Conservation (phyloP, 352 stramenopile genomes). For the Pythium coloratum region DNA sequence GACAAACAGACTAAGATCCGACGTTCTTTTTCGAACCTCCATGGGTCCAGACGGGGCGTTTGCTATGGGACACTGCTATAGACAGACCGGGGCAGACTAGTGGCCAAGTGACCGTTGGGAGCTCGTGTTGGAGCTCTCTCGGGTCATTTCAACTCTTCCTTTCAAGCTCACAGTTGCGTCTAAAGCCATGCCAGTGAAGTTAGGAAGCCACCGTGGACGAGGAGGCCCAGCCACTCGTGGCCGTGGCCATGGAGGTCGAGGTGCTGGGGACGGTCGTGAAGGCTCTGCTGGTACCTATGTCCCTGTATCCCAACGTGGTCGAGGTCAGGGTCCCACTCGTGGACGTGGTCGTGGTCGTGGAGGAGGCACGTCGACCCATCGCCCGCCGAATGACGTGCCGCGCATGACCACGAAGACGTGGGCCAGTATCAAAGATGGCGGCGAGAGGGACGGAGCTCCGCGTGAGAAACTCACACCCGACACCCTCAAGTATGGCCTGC, state of each 20-base stretch:
- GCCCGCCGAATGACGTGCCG: neutral
- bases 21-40: too few relatives aligned
- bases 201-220: neutral
- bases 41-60: too few relatives aligned
- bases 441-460: neutral
- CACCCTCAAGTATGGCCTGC: neutral
- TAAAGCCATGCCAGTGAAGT: neutral
- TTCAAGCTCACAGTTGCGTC: neutral
- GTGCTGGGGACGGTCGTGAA: too few relatives aligned
- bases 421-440: neutral
- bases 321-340: neutral
- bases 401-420: conserved; percentile 18
- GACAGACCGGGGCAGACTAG: neutral
- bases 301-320: neutral
- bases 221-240: neutral
- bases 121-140: neutral
- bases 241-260: too few relatives aligned
- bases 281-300: neutral
- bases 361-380: neutral
- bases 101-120: neutral
- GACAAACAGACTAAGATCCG: too few relatives aligned
- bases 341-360: neutral
- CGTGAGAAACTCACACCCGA: neutral
- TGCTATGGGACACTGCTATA: neutral
- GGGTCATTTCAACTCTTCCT: neutral